phyloP scores from a whole-genome alignment of 1,284 basidiomycete species.

The Ustilago xerochloae region DNA sequence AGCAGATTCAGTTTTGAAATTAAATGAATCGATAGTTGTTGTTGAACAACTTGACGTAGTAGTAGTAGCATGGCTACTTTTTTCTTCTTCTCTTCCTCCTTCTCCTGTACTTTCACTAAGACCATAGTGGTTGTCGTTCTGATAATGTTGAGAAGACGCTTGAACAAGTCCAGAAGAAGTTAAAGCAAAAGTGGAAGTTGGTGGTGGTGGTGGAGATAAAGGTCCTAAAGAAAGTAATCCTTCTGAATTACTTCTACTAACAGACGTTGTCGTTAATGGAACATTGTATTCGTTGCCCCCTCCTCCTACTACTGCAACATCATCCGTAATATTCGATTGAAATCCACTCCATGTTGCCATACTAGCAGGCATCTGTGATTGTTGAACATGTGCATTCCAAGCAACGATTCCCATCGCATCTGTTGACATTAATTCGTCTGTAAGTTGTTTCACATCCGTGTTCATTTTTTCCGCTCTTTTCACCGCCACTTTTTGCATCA shows the following conservation, averaged over 20 bases:
- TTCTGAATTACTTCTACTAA: constrained; percentile 31
- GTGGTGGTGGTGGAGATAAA: constrained; percentile 21
- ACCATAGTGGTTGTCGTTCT: too few species aligned
- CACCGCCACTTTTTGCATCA: constrained; percentile 34
- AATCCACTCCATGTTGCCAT: constrained; percentile 38
- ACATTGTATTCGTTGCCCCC: constrained; percentile 17
- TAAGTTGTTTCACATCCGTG: constrained; percentile 28
- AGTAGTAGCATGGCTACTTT: too few species aligned
- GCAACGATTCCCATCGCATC: constrained; percentile 34
- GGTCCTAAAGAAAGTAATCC: constrained; percentile 24
- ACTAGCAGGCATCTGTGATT: constrained; percentile 24
- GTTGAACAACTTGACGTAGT: too few species aligned
- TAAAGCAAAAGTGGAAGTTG: too few species aligned
- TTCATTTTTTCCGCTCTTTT: constrained; percentile 36
- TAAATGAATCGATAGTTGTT: too few species aligned
- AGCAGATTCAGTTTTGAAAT: too few species aligned
- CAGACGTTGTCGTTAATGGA: background rate
- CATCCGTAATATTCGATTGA: background rate
- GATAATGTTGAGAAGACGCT: too few species aligned
- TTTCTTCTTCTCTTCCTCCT: too few species aligned
- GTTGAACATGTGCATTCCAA: constrained; percentile 44
- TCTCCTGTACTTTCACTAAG: too few species aligned
- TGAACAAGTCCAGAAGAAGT: constrained; percentile 9
- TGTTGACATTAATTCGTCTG: constrained; percentile 15
- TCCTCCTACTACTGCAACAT: too few species aligned